These are phyloP conservation scores for Coemansia sp. DNA, from an alignment of 192 early-diverging fungal species.

Conservation along the genomic window DNA sequence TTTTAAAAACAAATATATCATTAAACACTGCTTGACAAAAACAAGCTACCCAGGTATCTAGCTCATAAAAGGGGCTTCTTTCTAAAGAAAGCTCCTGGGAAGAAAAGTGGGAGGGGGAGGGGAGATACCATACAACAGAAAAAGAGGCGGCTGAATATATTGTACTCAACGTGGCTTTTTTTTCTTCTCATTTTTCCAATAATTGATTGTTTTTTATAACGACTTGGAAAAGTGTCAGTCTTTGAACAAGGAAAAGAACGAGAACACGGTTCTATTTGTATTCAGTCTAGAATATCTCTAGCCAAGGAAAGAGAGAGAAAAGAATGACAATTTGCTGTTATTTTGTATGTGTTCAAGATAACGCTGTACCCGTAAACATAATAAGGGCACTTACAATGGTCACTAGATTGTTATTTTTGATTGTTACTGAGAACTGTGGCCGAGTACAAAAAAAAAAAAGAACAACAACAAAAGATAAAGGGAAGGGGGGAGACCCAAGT, in stretches of 20 bases:
- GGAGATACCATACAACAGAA: background rate
- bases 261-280: background rate
- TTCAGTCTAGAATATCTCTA: background rate
- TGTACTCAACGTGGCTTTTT: conserved; percentile 2
- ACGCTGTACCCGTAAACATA: background rate
- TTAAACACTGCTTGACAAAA: background rate
- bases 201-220: background rate
- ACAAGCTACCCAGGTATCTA: background rate
- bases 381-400: background rate
- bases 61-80: background rate
- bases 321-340: background rate
- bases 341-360: background rate
- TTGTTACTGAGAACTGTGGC: conserved; percentile 2
- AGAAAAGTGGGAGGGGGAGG: background rate
- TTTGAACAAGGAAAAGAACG: background rate
- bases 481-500: background rate
- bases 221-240: background rate
- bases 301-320: background rate
- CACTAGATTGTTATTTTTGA: background rate
- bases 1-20: background rate
- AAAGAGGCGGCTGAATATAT: background rate
- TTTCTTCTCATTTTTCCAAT: background rate
- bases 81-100: background rate
- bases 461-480: background rate
- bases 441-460: background rate